Conservation (phyloP, 2,329 filamentous ascomycete genomes). For the Paecilomyces sp. region DNA sequence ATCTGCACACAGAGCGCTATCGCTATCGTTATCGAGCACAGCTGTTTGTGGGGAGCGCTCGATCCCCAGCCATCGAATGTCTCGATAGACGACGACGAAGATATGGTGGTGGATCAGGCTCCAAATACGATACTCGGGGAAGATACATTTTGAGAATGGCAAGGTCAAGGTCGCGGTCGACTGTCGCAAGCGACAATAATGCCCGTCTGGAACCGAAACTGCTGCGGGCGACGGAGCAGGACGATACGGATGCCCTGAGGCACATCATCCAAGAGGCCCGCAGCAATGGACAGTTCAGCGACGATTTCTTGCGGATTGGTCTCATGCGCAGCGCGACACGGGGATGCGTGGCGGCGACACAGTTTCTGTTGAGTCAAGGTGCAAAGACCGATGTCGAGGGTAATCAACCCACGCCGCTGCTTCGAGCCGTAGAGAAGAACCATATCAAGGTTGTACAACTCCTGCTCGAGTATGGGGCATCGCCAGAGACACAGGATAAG, state of each 20-base stretch:
- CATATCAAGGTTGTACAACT: constrained; percentile 39
- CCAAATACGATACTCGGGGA: background rate
- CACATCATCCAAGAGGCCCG: constrained; percentile 25
- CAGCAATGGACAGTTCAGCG: constrained; percentile 27
- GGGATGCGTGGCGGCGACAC: constrained; percentile 21
- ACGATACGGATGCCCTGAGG: constrained; percentile 26
- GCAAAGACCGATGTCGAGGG: constrained; percentile 28
- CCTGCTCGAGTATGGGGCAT: constrained; percentile 30
- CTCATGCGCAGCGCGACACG: constrained; percentile 35
- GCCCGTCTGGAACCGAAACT: constrained; percentile 36
- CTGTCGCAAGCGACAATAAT: constrained; percentile 26
- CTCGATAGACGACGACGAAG: background rate
- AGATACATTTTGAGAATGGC: background rate
- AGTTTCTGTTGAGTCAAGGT: constrained; percentile 29
- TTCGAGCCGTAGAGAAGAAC: constrained; percentile 32
- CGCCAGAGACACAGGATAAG: constrained; percentile 33
- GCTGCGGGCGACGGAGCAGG: constrained; percentile 32
- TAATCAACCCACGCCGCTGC: constrained; percentile 25
- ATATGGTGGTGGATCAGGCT: background rate
- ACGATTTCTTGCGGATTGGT: constrained; percentile 32
- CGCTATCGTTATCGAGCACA: background rate
- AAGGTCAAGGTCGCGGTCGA: constrained; percentile 13
- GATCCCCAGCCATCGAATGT: background rate
- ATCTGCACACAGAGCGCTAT: background rate
- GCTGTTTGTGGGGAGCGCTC: background rate